Evolutionary conservation across 768 basidiomycete species (phyloP).

Genomic region (Amanita phalloides): DNA sequence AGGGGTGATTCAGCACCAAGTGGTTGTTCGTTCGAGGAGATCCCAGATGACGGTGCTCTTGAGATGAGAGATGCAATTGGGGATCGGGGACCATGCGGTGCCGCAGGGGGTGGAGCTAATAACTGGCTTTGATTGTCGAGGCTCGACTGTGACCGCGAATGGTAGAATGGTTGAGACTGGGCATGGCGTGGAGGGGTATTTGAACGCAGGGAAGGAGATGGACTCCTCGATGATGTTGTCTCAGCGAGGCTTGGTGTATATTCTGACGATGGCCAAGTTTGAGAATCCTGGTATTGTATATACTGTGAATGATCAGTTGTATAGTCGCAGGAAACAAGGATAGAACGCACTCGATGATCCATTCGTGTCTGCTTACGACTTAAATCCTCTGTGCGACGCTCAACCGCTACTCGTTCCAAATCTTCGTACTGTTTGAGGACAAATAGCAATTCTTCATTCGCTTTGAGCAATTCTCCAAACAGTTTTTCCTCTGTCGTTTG

Average conservation of each 20-base stretch:
- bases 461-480: conserved; percentile 58
- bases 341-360: conserved; percentile 47
- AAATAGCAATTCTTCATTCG: conserved; percentile 61
- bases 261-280: conserved; percentile 8
- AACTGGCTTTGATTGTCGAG: conserved; percentile 11
- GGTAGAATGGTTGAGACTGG: conserved; percentile 8
- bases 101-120: conserved; percentile 56
- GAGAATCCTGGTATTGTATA: conserved; percentile 25
- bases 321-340: background rate
- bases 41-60: conserved; percentile 65
- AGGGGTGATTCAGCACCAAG: background rate
- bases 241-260: conserved; percentile 12
- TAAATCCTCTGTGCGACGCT: conserved; percentile 55
- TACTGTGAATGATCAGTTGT: conserved; percentile 11
- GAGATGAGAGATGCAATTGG: conserved; percentile 40
- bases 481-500: conserved; percentile 65
- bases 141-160: conserved; percentile 7
- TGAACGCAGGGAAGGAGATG: conserved; percentile 31
- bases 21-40: conserved; percentile 13
- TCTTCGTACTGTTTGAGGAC: conserved; percentile 73
- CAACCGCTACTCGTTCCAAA: conserved; percentile 53
- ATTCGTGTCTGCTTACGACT: conserved; percentile 61
- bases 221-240: conserved; percentile 30
- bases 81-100: conserved; percentile 63
- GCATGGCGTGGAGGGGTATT: conserved; percentile 24